Base-by-base conservation (phyloP, 352 stramenopile species). In the Phytophthora pluvialis region DNA sequence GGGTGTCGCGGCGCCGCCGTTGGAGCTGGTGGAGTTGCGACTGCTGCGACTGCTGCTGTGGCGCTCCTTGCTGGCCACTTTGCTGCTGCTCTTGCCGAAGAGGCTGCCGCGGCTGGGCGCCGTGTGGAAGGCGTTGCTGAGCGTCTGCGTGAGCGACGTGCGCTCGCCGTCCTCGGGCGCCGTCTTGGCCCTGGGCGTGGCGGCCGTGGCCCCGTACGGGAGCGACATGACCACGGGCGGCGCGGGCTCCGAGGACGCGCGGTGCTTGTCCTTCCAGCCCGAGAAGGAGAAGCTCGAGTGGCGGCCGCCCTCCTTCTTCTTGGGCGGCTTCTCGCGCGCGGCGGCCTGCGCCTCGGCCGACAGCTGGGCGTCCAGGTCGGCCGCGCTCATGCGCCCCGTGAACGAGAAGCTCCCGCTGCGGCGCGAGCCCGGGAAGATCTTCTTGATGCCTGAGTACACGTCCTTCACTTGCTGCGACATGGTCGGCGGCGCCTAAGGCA, bases 391-490 rank as follows among this genome's bases (percentile, higher is more conserved):
- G n/a, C 74, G 74, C 0, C 73, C 59, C 21, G 60, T 64, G 48
- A 73, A 77, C 28, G 78, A 87, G 69, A 90, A 90, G 39, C 70
- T 74, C 18, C 73, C 74, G 48, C 70, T 82, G 55, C 83, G 77
- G 12, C 68, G 71, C 25, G 73, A 73, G 25, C 75, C 67, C 28
- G 83, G 78, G 63, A 86, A 84, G 65, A 90, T 85, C 79, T 92
- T 92, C 73, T 92, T 92, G 57, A 92, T 86, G 16, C 83, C 83
- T 54, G 83, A 83, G 62, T 88, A 88, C 8, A 92, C 81, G 65
- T 92, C 83, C 64, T 92, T 92, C 63, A 82, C 83, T 57, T 89
- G 78, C 51, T 92, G 80, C 33, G 77, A 77, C 81, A 92, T 91
- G 36, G 61, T 68, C 33, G 18, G 21, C 21, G 21, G 21, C 21